Conservation (phyloP, 345 rosid species). For the Fremontodendron californicum region DNA sequence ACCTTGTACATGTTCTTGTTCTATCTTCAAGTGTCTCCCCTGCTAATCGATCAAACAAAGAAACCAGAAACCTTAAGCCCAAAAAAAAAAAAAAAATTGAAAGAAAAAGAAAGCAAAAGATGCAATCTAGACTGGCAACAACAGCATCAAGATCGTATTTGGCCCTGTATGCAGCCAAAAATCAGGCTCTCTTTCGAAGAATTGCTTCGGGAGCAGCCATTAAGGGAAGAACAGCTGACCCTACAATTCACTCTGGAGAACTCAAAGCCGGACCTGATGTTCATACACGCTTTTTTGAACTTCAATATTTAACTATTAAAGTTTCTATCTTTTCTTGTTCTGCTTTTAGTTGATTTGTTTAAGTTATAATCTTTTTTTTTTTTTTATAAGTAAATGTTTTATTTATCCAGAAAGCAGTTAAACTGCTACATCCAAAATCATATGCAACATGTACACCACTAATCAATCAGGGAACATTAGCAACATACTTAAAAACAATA, state of each 20-base stretch:
- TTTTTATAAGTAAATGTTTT: too few species aligned
- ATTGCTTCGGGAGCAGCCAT: constrained; percentile 25
- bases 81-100: not conserved
- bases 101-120: too few species aligned
- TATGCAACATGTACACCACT: too few species aligned
- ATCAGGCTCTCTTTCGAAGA: constrained; percentile 10
- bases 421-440: too few species aligned
- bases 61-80: not conserved
- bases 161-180: not conserved
- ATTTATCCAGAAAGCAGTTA: too few species aligned
- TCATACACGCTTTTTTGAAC: not conserved
- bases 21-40: not conserved
- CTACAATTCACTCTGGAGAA: constrained; percentile 35
- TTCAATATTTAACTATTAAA: not conserved
- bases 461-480: too few species aligned
- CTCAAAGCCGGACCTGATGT: constrained; percentile 34
- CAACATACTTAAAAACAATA: too few species aligned
- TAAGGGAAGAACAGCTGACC: constrained; percentile 43
- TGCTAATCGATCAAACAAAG: not conserved
- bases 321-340: not conserved
- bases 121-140: constrained; percentile 39
- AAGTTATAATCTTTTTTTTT: too few species aligned
- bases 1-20: not conserved
- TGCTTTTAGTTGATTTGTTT: not conserved
- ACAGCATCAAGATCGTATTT: constrained; percentile 20